Evolutionary conservation across 2,329 filamentous ascomycete species (phyloP).

Genomic region (Mycosphaerella sp.): DNA sequence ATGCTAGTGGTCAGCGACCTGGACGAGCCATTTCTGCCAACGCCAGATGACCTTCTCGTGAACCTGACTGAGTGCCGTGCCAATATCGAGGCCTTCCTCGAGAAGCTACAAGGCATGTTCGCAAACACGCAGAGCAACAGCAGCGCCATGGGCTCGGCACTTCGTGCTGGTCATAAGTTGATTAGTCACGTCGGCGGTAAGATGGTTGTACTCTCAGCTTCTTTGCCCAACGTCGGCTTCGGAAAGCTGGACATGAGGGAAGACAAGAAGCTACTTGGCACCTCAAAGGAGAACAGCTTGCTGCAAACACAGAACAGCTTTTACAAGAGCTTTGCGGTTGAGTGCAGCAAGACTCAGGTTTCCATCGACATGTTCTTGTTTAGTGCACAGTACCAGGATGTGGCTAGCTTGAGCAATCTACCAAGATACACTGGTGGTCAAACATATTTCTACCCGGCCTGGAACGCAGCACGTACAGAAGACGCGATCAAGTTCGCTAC

Average conservation of each 20-base stretch:
- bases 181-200: conserved; percentile 93
- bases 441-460: conserved; percentile 97
- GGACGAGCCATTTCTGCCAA: conserved; percentile 92
- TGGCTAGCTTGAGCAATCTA: conserved; percentile 90
- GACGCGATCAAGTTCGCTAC: conserved; percentile 97
- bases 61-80: conserved; percentile 81
- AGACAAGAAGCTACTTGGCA: conserved; percentile 92
- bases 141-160: conserved; percentile 91
- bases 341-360: conserved; percentile 98
- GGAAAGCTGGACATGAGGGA: conserved; percentile 90
- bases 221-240: conserved; percentile 80
- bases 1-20: conserved; percentile 95
- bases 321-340: conserved; percentile 98
- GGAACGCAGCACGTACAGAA: conserved; percentile 89
- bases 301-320: conserved; percentile 92
- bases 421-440: conserved; percentile 95
- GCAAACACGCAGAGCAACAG: conserved; percentile 82
- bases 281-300: conserved; percentile 80
- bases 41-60: conserved; percentile 84
- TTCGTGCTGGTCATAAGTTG: conserved; percentile 89
- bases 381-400: conserved; percentile 93
- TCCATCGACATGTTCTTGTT: conserved; percentile 99
- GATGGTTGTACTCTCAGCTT: conserved; percentile 84
- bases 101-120: conserved; percentile 93
- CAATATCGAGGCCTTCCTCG: conserved; percentile 86